Percentiles rank a stretch among this genome's conserved stretches.
phyloP scores from a whole-genome alignment of 352 stramenopile genomes.

The Phytophthora boehmeriae region DNA sequence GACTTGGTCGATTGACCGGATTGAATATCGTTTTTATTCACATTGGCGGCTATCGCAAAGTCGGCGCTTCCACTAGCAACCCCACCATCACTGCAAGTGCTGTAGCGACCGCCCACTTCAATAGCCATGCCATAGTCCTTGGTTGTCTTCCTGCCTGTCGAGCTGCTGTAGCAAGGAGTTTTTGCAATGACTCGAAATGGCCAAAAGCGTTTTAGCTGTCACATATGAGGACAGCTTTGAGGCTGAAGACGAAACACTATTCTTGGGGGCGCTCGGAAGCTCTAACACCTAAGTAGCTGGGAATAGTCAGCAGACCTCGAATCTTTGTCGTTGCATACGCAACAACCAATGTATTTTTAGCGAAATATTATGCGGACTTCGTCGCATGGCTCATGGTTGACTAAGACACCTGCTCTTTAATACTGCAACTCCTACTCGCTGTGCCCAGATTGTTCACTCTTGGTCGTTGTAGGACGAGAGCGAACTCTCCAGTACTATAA shows the following conservation, averaged over 20 bases:
- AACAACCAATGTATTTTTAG: conserved; percentile 6
- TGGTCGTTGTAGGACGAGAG: too few relatives aligned
- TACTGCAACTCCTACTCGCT: too few relatives aligned
- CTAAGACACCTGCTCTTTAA: too few relatives aligned
- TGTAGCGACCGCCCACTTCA: conserved; percentile 19
- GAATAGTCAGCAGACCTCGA: too few relatives aligned
- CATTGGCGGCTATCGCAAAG: conserved; percentile 9
- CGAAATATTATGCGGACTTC: too few relatives aligned
- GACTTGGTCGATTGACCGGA: conserved; percentile 17
- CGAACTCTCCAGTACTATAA: too few relatives aligned
- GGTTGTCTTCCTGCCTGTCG: background rate
- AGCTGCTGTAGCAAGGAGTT: background rate
- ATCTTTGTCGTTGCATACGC: too few relatives aligned
- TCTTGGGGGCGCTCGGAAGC: conserved; percentile 15
- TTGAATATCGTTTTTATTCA: conserved; percentile 4
- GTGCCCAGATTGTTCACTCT: too few relatives aligned
- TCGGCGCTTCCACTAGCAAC: conserved; percentile 3
- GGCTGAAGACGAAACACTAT: conserved; percentile 20
- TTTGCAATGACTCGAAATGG: background rate
- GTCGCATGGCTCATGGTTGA: background rate
- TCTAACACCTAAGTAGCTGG: background rate
- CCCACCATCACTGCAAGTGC: conserved; percentile 7
- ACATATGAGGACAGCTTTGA: background rate
- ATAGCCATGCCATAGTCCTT: conserved; percentile 14
- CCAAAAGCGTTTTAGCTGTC: background rate